Conservation (phyloP, 768 basidiomycete genomes). For the Auricularia sp. region DNA sequence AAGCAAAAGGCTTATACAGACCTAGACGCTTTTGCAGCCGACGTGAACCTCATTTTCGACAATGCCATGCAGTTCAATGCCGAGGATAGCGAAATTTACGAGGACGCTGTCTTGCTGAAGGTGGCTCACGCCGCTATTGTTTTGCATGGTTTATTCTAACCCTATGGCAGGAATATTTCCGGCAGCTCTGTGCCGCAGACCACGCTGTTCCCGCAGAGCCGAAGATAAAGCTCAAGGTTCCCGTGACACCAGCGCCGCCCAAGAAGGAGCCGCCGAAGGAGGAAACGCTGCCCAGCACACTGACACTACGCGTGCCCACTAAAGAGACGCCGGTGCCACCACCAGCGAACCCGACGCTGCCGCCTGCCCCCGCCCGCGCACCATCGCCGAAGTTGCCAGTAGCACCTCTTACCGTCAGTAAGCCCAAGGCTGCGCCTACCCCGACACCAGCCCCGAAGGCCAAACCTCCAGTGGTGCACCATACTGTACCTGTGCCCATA, state of each 20-base stretch:
- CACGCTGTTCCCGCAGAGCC: conserved; percentile 36
- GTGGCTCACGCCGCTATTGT: conserved; percentile 24
- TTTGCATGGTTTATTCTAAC: conserved; percentile 9
- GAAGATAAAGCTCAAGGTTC: conserved; percentile 68
- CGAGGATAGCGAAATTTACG: conserved; percentile 76
- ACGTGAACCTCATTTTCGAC: conserved; percentile 82
- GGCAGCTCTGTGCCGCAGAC: conserved; percentile 66
- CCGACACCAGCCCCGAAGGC: conserved; percentile 5
- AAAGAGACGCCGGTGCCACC: background rate
- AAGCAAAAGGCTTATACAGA: conserved; percentile 69
- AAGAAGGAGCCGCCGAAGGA: conserved; percentile 1
- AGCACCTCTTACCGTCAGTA: conserved; percentile 13
- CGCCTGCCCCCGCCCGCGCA: conserved; percentile 10
- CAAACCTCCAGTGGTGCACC: background rate
- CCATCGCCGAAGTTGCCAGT: conserved; percentile 16
- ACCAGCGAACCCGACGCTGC: background rate
- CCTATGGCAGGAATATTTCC: conserved; percentile 53
- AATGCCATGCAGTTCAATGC: conserved; percentile 86
- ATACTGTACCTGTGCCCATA: background rate
- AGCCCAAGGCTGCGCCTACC: conserved; percentile 10
- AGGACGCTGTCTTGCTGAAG: conserved; percentile 58
- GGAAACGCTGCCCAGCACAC: background rate
- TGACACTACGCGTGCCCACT: conserved; percentile 6
- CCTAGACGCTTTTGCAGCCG: conserved; percentile 64
- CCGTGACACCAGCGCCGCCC: conserved; percentile 26